Evolutionary conservation across 257 asterid species (phyloP).

Genomic region (Solanum pennellii): DNA sequence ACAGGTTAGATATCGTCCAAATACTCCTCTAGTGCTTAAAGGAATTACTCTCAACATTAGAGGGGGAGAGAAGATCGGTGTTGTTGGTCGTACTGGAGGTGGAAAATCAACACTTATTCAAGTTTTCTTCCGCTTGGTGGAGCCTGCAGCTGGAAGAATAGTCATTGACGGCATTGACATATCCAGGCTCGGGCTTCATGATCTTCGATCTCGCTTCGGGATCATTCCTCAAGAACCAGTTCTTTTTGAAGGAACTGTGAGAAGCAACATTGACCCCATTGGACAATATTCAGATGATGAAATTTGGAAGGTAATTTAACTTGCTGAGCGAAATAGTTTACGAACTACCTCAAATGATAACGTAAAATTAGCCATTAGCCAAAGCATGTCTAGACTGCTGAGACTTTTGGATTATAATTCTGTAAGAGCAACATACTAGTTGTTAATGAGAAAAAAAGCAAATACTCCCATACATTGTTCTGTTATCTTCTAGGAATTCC

Average conservation of each 20-base stretch:
- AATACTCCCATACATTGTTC: neutral
- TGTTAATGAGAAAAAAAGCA: neutral
- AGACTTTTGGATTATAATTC: neutral
- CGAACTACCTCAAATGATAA: neutral
- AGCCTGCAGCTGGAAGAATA: constrained; percentile 77
- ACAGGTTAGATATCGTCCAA: constrained; percentile 85
- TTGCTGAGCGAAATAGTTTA: neutral
- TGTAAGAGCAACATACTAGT: neutral
- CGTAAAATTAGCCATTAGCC: neutral
- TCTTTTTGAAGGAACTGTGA: constrained; percentile 91
- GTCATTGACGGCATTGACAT: constrained; percentile 68
- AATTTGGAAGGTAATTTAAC: constrained; percentile 72
- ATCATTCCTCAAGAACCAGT: constrained; percentile 99
- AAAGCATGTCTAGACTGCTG: neutral
- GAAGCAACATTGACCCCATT: constrained; percentile 90
- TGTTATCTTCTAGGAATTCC: neutral
- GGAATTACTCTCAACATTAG: constrained; percentile 62
- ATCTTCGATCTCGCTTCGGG: constrained; percentile 90
- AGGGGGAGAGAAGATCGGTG: constrained; percentile 94
- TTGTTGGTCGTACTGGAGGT: constrained; percentile 97
- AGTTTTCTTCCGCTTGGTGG: constrained; percentile 90
- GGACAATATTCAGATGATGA: constrained; percentile 76
- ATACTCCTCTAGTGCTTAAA: constrained; percentile 78
- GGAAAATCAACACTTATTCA: constrained; percentile 94
- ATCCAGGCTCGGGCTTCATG: constrained; percentile 73